These are phyloP conservation scores for Lodderomyces metapsilosis DNA, from an alignment of 1,139 yeast genomes.

Conservation along the genomic window DNA sequence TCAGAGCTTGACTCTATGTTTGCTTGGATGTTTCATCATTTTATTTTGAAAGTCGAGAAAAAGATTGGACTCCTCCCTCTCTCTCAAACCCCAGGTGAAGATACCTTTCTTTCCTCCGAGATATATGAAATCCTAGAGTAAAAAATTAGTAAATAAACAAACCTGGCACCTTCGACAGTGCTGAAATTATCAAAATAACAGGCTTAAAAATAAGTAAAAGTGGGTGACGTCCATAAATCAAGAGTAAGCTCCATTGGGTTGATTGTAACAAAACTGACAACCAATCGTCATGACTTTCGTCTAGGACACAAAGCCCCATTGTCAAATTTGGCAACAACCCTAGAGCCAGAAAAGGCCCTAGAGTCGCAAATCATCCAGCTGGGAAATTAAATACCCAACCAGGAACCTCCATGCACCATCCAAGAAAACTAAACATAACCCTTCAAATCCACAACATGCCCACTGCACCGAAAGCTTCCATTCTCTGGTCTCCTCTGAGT, in stretches of 20 bases:
- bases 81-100: neutral
- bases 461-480: neutral
- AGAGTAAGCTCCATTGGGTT: conserved; percentile 96
- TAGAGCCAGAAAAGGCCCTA: neutral
- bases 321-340: conserved; percentile 44
- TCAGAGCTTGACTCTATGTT: conserved; percentile 97
- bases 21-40: conserved; percentile 77
- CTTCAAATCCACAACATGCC: neutral
- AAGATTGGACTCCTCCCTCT: neutral
- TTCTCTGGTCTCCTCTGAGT: neutral
- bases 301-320: conserved; percentile 54
- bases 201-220: conserved; percentile 24
- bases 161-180: conserved; percentile 76
- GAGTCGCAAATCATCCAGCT: conserved; percentile 9
- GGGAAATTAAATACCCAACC: conserved; percentile 9
- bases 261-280: conserved; percentile 27
- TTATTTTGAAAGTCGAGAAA: too few relatives aligned
- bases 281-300: conserved; percentile 84
- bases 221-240: conserved; percentile 55
- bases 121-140: conserved; percentile 2
- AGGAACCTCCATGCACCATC: conserved; percentile 2
- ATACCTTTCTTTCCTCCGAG: neutral
- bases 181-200: conserved; percentile 26
- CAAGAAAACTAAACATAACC: too few relatives aligned
- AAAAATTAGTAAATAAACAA: conserved; percentile 16